These are phyloP conservation scores for Pterocarpus santalinus DNA, from an alignment of 306 rosid genomes.

Conservation along the genomic window DNA sequence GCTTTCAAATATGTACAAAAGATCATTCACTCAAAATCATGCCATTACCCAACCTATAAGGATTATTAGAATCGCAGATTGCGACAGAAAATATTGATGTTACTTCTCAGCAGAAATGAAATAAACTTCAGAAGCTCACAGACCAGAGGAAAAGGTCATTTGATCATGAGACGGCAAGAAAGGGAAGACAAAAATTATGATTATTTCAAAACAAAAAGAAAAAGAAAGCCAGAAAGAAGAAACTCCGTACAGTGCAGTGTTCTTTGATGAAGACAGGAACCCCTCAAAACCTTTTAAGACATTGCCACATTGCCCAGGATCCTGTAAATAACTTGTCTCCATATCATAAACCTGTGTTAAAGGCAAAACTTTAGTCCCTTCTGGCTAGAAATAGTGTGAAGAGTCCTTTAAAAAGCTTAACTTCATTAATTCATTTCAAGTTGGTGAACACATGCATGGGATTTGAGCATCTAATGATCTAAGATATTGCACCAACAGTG, in stretches of 20 bases:
- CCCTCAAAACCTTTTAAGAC: conserved; percentile 99
- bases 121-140: conserved; percentile 12
- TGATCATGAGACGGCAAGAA: conserved; percentile 9
- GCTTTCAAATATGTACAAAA: conserved; percentile 15
- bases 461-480: conserved; percentile 1
- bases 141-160: conserved; percentile 7
- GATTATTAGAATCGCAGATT: neutral
- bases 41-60: conserved; percentile 3
- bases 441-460: conserved; percentile 14
- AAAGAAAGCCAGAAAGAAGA: conserved; percentile 23
- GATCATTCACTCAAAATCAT: conserved; percentile 15
- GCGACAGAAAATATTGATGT: neutral
- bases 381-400: neutral
- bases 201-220: neutral
- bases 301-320: conserved; percentile 98
- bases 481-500: conserved; percentile 21
- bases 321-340: conserved; percentile 98
- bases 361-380: conserved; percentile 33
- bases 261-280: conserved; percentile 90
- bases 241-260: conserved; percentile 86
- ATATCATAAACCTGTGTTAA: conserved; percentile 87
- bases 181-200: conserved; percentile 15
- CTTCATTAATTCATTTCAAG: neutral
- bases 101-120: conserved; percentile 22
- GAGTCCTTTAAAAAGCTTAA: neutral